phyloP scores from a whole-genome alignment of 129 eudicot genomes.

The Ambrosia artemisiifolia region DNA sequence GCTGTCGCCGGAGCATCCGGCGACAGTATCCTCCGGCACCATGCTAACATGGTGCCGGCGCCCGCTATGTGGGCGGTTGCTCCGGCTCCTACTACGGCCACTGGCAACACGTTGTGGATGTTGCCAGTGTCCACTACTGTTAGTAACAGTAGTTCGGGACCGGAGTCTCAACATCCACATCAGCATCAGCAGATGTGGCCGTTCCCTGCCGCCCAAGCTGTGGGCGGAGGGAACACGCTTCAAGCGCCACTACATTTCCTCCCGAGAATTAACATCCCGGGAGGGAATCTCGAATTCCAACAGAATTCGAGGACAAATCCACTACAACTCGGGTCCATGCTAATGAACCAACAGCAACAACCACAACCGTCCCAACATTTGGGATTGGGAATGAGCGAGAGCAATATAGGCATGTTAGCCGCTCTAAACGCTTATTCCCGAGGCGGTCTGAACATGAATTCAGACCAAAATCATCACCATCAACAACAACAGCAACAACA shows the following conservation, averaged over 20 bases:
- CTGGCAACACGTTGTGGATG: conserved; percentile 68
- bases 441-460: conserved; percentile 64
- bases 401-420: conserved; percentile 80
- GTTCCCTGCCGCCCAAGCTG: conserved; percentile 35
- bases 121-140: conserved; percentile 43
- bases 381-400: conserved; percentile 68
- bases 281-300: conserved; percentile 49
- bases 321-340: conserved; percentile 62
- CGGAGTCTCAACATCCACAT: conserved; percentile 29
- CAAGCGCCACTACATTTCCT: conserved; percentile 69
- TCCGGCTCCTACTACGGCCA: conserved; percentile 44
- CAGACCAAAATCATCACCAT: conserved; percentile 52
- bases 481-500: conserved; percentile 56
- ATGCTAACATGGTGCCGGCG: conserved; percentile 47
- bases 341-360: conserved; percentile 54
- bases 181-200: conserved; percentile 72
- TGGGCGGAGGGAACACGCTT: conserved; percentile 32
- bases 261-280: conserved; percentile 59
- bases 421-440: conserved; percentile 71
- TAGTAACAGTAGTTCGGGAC: conserved; percentile 13
- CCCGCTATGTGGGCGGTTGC: conserved; percentile 80
- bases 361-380: conserved; percentile 69
- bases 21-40: conserved; percentile 29
- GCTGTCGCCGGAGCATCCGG: conserved; percentile 47
- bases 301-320: conserved; percentile 53